A percentile compares a stretch with the other conserved stretches of the same genome.
Evolutionary conservation across 371 early-diverging fungal genomes (phyloP).

Genomic region (Phascolomyces articulosus): DNA sequence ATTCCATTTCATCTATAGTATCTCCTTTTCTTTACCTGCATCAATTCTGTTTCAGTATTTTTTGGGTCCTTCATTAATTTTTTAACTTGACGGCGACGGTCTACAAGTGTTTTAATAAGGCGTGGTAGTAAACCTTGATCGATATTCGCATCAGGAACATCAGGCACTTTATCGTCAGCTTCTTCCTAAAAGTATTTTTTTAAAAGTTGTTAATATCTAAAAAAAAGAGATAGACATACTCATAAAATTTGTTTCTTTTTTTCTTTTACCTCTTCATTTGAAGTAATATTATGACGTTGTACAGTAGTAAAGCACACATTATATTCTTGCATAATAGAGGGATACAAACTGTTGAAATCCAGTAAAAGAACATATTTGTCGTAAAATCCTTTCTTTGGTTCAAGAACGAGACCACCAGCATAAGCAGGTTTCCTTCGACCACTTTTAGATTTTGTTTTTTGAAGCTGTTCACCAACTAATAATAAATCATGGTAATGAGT

Average conservation of each 20-base stretch:
- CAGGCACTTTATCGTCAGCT: conserved; percentile 74
- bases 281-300: conserved; percentile 47
- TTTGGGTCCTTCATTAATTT: conserved; percentile 81
- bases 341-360: conserved; percentile 99
- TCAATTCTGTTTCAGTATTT: conserved; percentile 57
- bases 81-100: conserved; percentile 93
- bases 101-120: conserved; percentile 89
- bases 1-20: not conserved
- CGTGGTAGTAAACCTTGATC: conserved; percentile 90
- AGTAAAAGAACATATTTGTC: conserved; percentile 95
- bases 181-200: conserved; percentile 26
- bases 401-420: conserved; percentile 98
- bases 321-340: conserved; percentile 99
- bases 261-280: conserved; percentile 3
- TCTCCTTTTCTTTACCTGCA: conserved; percentile 49
- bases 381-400: conserved; percentile 98
- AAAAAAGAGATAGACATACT: not conserved
- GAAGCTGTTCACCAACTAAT: conserved; percentile 40
- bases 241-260: not conserved
- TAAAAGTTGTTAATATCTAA: not conserved
- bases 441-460: conserved; percentile 32
- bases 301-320: conserved; percentile 99
- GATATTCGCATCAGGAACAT: conserved; percentile 70
- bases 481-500: not conserved
- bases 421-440: conserved; percentile 91